A percentile compares a stretch with the other conserved stretches of the same genome.
Conservation (phyloP, 164 flowering plant genomes). For the Liriodendron chinense region DNA sequence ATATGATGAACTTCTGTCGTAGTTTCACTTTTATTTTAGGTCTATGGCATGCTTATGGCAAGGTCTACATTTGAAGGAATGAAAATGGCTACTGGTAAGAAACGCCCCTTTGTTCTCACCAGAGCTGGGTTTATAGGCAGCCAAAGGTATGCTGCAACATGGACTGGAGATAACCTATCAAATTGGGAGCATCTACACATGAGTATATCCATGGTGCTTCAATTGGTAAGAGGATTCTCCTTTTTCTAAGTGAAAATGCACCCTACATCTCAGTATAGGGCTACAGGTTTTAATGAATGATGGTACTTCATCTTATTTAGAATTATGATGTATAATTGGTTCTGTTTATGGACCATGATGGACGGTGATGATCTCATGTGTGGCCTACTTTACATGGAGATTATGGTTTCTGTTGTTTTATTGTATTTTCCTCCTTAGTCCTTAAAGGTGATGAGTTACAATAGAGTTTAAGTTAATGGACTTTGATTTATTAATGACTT, state of each 20-base stretch:
- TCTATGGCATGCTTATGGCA: slow-evolving; percentile 96
- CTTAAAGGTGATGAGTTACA: too few species aligned
- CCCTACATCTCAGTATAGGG: slow-evolving; percentile 32
- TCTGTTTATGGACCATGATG: slow-evolving; percentile 36
- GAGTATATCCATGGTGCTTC: slow-evolving; percentile 91
- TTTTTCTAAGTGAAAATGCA: slow-evolving; percentile 29
- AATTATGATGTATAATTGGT: too few species aligned
- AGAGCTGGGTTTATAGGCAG: slow-evolving; percentile 93
- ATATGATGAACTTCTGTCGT: not conserved
- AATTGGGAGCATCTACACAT: slow-evolving; percentile 94
- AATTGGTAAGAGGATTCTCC: slow-evolving; percentile 57
- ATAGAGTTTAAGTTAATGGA: too few species aligned
- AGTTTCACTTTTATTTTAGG: slow-evolving; percentile 37
- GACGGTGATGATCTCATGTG: slow-evolving; percentile 88
- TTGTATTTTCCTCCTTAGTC: too few species aligned
- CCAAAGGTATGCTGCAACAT: slow-evolving; percentile 95
- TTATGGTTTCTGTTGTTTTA: too few species aligned
- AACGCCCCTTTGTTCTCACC: slow-evolving; percentile 94
- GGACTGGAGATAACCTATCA: slow-evolving; percentile 96
- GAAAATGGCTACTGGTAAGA: slow-evolving; percentile 58
- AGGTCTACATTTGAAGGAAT: slow-evolving; percentile 92
- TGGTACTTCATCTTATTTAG: not conserved
- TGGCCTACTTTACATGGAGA: slow-evolving; percentile 11
- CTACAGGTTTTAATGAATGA: not conserved
- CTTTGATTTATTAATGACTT: too few species aligned